Evolutionary conservation across 805 yeast genomes (phyloP).

Genomic region (Starmerella potacharoeniae): DNA sequence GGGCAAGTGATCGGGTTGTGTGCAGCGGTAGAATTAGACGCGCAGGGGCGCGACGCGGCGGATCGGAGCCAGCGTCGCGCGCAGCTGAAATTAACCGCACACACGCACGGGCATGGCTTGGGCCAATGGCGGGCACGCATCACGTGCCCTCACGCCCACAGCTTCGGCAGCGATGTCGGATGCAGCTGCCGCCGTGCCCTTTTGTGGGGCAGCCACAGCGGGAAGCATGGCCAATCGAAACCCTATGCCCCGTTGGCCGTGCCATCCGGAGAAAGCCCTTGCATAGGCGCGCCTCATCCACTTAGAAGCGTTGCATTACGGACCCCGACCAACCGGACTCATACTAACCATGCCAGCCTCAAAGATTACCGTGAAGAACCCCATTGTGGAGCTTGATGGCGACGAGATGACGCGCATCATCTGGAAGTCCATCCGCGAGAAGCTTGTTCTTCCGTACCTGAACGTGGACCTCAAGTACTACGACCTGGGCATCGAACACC

Average conservation of each 20-base stretch:
- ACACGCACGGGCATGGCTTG: too few species aligned
- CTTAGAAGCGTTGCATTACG: neutral
- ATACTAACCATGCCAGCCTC: slow-evolving; percentile 22
- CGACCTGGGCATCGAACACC: slow-evolving; percentile 74
- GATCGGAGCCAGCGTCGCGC: too few species aligned
- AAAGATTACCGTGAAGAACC: slow-evolving; percentile 62
- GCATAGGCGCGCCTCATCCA: neutral
- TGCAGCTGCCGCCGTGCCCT: too few species aligned
- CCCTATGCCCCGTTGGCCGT: neutral
- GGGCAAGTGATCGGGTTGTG: too few species aligned
- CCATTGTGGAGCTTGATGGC: slow-evolving; percentile 95
- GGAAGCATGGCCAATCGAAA: neutral
- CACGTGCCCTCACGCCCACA: too few species aligned
- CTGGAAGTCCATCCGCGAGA: slow-evolving; percentile 82
- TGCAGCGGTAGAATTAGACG: too few species aligned
- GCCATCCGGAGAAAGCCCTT: neutral
- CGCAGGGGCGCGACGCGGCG: too few species aligned
- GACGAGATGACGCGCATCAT: slow-evolving; percentile 96
- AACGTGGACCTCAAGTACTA: slow-evolving; percentile 83
- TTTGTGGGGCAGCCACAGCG: neutral
- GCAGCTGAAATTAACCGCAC: too few species aligned
- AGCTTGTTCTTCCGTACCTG: slow-evolving; percentile 73
- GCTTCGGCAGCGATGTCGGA: too few species aligned
- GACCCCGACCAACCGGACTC: neutral
- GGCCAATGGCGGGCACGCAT: too few species aligned